Evolutionary conservation across 805 yeast species (phyloP), one percentile per base, ranked within the genome.

Genomic region (Candida glaebosa): DNA sequence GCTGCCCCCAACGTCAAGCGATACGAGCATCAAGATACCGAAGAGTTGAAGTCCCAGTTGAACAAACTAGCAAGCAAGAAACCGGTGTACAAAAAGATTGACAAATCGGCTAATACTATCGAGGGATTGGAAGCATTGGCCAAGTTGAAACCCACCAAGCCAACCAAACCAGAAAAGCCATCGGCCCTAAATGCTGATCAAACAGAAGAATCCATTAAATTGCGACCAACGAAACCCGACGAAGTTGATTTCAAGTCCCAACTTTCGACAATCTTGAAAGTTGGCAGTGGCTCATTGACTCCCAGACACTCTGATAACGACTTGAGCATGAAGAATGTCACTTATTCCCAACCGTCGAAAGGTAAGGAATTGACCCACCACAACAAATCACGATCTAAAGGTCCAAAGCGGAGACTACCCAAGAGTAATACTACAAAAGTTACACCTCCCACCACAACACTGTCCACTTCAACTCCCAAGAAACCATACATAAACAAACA

Each of bases 361-460:
- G 41, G 33, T 1, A 57, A 48, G 10, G 64, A 63, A 32, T 56
- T 76, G 35, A 58, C 58, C 0, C 81, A 77, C 52, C 56, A 71
- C 2, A 76, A 67, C 34, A 78, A 76, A 49, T 42, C 56, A 0
- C 58, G 82, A 40, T 60, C 79, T 14, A 70, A 62, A 41, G 82
- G 82, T 0, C 82, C 82, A 0, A 74, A 68, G 50, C 57, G 82
- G 46, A 59, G 73, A 38, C 58, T 72, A 15, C 81, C 81, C 1
- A 61, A 63, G 39, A 40, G 17, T 14, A 17, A 38, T 9, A 34
- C 35, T 8, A 22, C 40, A 14, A 12, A 22, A 4, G 18, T 31
- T 4, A n/a, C 16, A 5, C 6, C 12, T 6, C 25, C 14, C 10
- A 22, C 26, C 26, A 9, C 34, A 5, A 6, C 37, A 18, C 24